Evolutionary conservation across 176 grass and related monocot species (phyloP), one percentile per base, ranked within the genome.

Genomic region (Poa annua): DNA sequence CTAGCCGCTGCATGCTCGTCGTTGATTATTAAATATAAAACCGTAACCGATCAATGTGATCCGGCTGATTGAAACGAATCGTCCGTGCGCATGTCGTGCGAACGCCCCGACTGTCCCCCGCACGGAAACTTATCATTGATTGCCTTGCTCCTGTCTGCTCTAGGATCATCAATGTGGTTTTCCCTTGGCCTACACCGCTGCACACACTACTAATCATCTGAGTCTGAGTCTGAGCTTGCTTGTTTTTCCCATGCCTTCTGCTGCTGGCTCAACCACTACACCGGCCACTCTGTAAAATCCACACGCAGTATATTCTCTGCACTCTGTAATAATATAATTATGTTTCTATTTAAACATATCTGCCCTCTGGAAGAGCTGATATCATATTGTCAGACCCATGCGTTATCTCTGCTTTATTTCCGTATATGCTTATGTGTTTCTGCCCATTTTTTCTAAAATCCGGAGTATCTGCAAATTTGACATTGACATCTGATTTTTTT

Each of bases 31-130:
- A 44, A 44, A 44, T 44, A 9, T 44, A 44, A 44, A 41, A 41
- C 8, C 60, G 12, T 33, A 56, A 55, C 35, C 65, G 78, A 86
- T 78, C 74, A 90, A 35, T 86, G 72, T 66, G 88, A 86, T 83
- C 84, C 57, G 66, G 56, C 65, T 56, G 8, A 66, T 79, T 34
- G n/a, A 25, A 26, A 25, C 44, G 47, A 62, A 86, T 77, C 83
- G 26, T 72, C 45, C 72, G 32, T 48, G 64, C n/a, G 55, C 34
- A 67, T 50, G 71, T 77, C 62, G 54, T 48, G 71, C 45, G 22
- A 6, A 16, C 75, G 71, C 51, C 25, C 5, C 9, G 22, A 19
- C 51, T 60, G 52, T 80, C 42, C 38, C 22, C 33, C 5, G 25
- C 42, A 32, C 52, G 74, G 19, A 24, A 54, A 20, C 72, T 17